Evolutionary conservation across 2,329 filamentous ascomycete species (phyloP), one percentile per base, ranked within the genome.

Genomic region (Akanthomyces lecanii): DNA sequence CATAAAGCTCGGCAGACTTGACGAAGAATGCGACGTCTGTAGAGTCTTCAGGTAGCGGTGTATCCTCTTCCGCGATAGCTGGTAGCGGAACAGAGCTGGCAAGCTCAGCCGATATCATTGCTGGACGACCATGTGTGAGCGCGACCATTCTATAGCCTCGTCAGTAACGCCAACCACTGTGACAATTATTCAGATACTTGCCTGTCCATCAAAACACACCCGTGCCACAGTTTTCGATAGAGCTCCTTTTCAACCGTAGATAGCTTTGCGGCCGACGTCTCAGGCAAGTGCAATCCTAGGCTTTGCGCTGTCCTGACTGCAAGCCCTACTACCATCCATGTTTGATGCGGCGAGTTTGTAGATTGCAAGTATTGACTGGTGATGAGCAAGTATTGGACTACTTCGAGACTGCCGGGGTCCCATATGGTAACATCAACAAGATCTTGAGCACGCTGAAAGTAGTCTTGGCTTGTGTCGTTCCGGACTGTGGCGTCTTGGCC

Each of bases 311-410:
- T 80, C 1, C 79, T 73, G 18, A 81, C 75, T 0, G 79, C 79
- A 4, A 78, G 71, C 0, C 79, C 79, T 0, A 79, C 76, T 5
- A 79, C 74, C 69, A 82, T 80, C 80, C 80, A 82, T 1, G 78
- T 81, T 63, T 80, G 76, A 63, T 81, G 77, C 0, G 78, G 75
- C 6, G 76, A 75, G 14, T 79, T 75, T 0, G 80, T 81, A 52
- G 80, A 79, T 50, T 82, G 80, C 0, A 82, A 68, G 63, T 81
- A 82, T 51, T 81, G 79, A 12, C 76, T 78, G 64, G 79, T 79
- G 5, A 82, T 69, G 0, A 82, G 67, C 0, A 82, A 69, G 51
- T 76, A 81, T 65, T 82, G 80, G 1, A 82, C 77, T 1, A 79
- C 62, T 50, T 77, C 77, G 0, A 78, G 66, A 0, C 78, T 81